A percentile compares a stretch with the other conserved stretches of the same genome.
Evolutionary conservation across 108 stramenopile genomes (phyloP).

Genomic region (Cyclotella baltica): DNA sequence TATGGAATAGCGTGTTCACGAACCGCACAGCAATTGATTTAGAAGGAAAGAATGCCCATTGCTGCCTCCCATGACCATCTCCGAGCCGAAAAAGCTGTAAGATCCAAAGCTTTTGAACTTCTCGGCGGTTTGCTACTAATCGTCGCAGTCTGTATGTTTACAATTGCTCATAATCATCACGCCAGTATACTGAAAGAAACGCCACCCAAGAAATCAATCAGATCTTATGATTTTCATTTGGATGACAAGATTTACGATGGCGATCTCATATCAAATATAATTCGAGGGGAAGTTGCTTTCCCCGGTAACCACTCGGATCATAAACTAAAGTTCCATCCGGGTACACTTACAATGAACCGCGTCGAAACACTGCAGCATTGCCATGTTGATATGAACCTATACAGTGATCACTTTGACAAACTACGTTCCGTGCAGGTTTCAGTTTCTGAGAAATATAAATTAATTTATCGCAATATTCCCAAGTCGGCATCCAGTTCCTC

Average conservation of each 20-base stretch:
- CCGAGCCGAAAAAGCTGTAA: background rate
- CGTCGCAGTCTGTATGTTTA: background rate
- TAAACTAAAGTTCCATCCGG: conserved; percentile 39
- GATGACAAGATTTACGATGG: conserved; percentile 15
- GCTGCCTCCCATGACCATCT: no score
- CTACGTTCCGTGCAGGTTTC: conserved; percentile 19
- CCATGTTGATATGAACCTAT: conserved; percentile 33
- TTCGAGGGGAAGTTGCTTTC: conserved; percentile 8
- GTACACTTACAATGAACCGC: conserved; percentile 24
- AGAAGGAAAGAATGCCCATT: background rate
- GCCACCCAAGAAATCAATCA: background rate
- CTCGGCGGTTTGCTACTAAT: background rate
- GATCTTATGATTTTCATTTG: background rate
- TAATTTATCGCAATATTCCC: conserved; percentile 46
- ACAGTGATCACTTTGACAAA: conserved; percentile 20
- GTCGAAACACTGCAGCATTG: conserved; percentile 40
- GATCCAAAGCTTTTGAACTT: background rate
- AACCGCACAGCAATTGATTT: no score
- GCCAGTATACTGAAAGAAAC: background rate
- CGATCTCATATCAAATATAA: conserved; percentile 14
- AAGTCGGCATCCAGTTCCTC: conserved; percentile 45
- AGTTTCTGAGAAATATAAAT: conserved; percentile 34
- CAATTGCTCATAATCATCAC: background rate
- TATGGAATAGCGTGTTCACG: background rate
- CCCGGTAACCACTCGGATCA: conserved; percentile 14